Evolutionary conservation across 2,329 filamentous ascomycete species (phyloP), one percentile per base, ranked within the genome.

Genomic region (Claviceps sp.): DNA sequence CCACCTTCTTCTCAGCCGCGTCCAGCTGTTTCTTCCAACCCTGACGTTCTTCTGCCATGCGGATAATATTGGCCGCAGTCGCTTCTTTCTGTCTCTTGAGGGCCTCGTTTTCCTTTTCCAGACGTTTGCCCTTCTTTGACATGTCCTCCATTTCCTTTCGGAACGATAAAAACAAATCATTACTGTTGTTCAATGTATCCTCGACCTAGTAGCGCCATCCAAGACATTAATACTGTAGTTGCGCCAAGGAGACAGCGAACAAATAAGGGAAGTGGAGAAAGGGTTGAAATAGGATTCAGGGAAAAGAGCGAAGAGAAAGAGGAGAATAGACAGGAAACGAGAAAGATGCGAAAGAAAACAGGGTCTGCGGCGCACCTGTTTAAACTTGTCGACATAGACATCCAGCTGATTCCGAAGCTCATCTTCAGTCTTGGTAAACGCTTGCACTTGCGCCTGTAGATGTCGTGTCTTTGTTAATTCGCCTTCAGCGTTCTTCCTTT

Each of bases 101-200:
- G 18, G 81, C 85, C 60, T 93, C 85, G 62, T 98, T 97, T 64
- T 98, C 93, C 70, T 95, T 95, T 67, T 98, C 93, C 50, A 98
- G 75, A 26, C 89, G 84, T 70, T 96, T 96, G 5, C 91, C 95
- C 73, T 97, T 97, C 73, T 96, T 96, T 1, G 90, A 95, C 90
- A 97, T 97, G 64, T 97, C 93, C 70, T 97, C 93, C 90, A 97
- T 97, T 70, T 97, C 93, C 72, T 95, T 96, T 51, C 91, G 82
- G 70, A 97, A 97, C 1, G 93, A 96, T 59, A 96, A 74, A 69
- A 97, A 97, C 51, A 97, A 75, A 66, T 97, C 93, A 72, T 97
- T 97, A 69, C 89, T 95, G 66, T 96, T 97, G 71, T 96, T 97
- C 49, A 97, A 78, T 40, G 91, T 97, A 70, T 97, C 93, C 78